Evolutionary conservation across 352 stramenopile genomes (phyloP).

Genomic region (Phytophthora constricta): DNA sequence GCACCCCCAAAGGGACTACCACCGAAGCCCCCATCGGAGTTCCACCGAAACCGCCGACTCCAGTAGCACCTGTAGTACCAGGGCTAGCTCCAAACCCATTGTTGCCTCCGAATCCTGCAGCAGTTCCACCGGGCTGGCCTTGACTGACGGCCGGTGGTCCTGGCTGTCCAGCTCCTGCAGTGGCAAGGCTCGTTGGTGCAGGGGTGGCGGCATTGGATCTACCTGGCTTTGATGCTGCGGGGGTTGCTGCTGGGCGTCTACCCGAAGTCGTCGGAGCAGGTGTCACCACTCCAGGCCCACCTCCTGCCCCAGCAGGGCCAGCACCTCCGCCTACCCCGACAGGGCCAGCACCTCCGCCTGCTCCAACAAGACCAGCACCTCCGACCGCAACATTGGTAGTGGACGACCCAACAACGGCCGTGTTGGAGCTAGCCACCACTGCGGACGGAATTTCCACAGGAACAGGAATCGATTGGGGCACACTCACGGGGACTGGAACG

Average conservation of each 20-base stretch:
- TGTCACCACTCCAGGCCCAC: slow-evolving; percentile 13
- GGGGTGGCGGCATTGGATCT: slow-evolving; percentile 27
- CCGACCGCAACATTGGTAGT: slow-evolving; percentile 12
- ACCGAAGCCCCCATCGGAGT: slow-evolving; percentile 17
- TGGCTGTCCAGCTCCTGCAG: slow-evolving; percentile 6
- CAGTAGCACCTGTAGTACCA: no score
- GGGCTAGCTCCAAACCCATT: not conserved
- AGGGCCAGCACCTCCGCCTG: no score
- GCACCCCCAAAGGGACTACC: slow-evolving; percentile 10
- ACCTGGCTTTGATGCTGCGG: slow-evolving; percentile 15
- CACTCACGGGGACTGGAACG: slow-evolving; percentile 24
- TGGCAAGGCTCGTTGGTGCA: slow-evolving; percentile 21
- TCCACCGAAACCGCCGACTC: slow-evolving; percentile 11
- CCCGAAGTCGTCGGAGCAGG: slow-evolving; percentile 26
- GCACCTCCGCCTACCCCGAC: no score
- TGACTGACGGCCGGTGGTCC: not conserved
- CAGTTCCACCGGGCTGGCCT: not conserved
- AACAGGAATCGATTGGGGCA: slow-evolving; percentile 37
- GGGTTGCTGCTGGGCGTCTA: slow-evolving; percentile 20
- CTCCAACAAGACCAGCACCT: slow-evolving; percentile 2
- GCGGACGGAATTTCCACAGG: slow-evolving; percentile 30
- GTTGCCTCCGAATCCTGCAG: not conserved
- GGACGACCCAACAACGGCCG: slow-evolving; percentile 17
- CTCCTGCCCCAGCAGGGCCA: not conserved
- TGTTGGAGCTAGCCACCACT: slow-evolving; percentile 33